phyloP scores from a whole-genome alignment of 2,329 filamentous ascomycete genomes.

The Fragosphaeria purpurea region DNA sequence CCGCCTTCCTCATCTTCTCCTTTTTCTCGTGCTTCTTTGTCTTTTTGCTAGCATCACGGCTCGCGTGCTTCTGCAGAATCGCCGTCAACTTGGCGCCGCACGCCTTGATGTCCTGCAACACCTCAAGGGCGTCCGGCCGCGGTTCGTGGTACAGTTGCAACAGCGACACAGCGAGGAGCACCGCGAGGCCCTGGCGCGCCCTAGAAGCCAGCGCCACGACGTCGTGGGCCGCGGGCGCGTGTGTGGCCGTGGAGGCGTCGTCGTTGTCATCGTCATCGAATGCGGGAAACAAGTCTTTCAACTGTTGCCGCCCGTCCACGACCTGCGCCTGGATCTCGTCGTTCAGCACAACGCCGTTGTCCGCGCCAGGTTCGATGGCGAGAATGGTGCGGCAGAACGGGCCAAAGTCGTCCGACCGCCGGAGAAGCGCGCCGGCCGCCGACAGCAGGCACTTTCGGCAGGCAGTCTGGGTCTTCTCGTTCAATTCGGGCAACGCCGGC shows the following conservation, averaged over 20 bases:
- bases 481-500: constrained; percentile 30
- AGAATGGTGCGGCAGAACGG: constrained; percentile 44
- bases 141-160: constrained; percentile 78
- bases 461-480: constrained; percentile 42
- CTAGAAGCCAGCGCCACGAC: no score
- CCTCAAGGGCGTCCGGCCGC: constrained; percentile 72
- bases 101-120: constrained; percentile 70
- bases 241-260: constrained; percentile 27
- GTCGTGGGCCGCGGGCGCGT: constrained; percentile 8
- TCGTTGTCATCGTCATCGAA: constrained; percentile 21
- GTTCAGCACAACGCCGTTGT: constrained; percentile 41
- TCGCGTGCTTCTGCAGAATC: constrained; percentile 28
- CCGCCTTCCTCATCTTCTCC: constrained; percentile 34
- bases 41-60: background rate
- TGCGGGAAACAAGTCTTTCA: constrained; percentile 37
- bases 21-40: background rate
- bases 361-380: constrained; percentile 41
- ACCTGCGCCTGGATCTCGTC: constrained; percentile 43
- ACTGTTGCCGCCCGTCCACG: constrained; percentile 38
- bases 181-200: constrained; percentile 55
- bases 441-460: constrained; percentile 48
- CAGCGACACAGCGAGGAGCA: constrained; percentile 76
- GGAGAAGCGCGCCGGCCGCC: constrained; percentile 47
- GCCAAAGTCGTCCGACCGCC: constrained; percentile 40
- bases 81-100: constrained; percentile 58